Percentiles rank a stretch among this genome's conserved stretches.
Evolutionary conservation across 306 rosid species (phyloP).

Genomic region (Rubus idaeus): DNA sequence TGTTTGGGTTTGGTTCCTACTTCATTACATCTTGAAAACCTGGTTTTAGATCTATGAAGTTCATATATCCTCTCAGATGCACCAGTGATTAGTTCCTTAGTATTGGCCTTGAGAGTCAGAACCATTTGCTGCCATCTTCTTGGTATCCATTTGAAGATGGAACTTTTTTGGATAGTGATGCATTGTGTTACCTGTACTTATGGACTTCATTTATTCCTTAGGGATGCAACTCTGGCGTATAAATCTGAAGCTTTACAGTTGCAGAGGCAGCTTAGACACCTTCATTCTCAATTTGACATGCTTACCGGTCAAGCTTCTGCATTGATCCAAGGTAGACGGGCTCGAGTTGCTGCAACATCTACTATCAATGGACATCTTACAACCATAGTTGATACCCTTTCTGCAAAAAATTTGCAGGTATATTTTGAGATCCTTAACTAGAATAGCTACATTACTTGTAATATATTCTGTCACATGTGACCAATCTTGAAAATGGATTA

Average conservation of each 20-base stretch:
- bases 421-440: not conserved
- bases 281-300: conserved; percentile 83
- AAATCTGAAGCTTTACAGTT: conserved; percentile 76
- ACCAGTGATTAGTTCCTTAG: not conserved
- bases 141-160: not conserved
- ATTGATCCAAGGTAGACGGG: conserved; percentile 88
- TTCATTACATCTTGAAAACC: not conserved
- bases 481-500: not conserved
- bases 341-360: conserved; percentile 93
- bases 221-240: conserved; percentile 77
- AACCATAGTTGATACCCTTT: conserved; percentile 71
- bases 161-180: conserved; percentile 3
- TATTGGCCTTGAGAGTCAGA: not conserved
- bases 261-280: conserved; percentile 69
- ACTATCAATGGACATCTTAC: conserved; percentile 83
- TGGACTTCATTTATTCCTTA: conserved; percentile 30
- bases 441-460: not conserved
- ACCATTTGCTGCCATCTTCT: not conserved
- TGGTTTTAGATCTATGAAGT: not conserved
- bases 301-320: conserved; percentile 76
- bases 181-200: conserved; percentile 6
- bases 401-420: conserved; percentile 90
- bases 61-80: not conserved
- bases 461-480: not conserved
- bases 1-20: not conserved